Evolutionary conservation across 2,329 filamentous ascomycete genomes (phyloP).

Genomic region (Alternaria brassicae): DNA sequence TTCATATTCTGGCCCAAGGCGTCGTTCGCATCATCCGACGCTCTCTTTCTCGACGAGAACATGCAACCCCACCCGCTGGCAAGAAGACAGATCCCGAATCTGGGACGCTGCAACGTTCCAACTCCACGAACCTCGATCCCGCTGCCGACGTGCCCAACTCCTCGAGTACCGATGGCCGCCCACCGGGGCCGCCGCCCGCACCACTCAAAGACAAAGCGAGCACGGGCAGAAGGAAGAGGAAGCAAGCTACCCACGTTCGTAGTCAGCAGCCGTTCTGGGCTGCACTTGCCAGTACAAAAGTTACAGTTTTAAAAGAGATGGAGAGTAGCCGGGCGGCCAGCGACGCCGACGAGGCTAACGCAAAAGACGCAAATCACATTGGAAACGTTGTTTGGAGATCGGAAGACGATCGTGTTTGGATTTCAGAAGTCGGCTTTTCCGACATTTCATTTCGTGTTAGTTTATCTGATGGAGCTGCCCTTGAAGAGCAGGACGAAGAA

Average conservation of each 20-base stretch:
- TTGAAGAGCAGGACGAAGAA: constrained; percentile 48
- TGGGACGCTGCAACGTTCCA: constrained; percentile 49
- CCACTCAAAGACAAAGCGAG: constrained; percentile 64
- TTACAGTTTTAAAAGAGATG: constrained; percentile 86
- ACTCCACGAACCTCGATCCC: constrained; percentile 47
- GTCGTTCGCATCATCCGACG: constrained; percentile 71
- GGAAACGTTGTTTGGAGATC: constrained; percentile 75
- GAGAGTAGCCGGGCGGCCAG: constrained; percentile 76
- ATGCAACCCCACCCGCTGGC: constrained; percentile 43
- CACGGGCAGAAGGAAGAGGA: constrained; percentile 82
- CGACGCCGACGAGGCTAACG: constrained; percentile 76
- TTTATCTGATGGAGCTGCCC: constrained; percentile 61
- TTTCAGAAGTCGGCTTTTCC: constrained; percentile 78
- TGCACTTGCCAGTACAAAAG: constrained; percentile 92
- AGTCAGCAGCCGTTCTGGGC: constrained; percentile 94
- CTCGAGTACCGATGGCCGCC: constrained; percentile 57
- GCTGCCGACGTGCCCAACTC: constrained; percentile 60
- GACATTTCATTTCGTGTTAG: constrained; percentile 80
- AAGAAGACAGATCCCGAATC: constrained; percentile 67
- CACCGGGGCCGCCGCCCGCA: constrained; percentile 59
- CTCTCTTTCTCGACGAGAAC: constrained; percentile 49
- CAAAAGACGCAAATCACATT: constrained; percentile 78
- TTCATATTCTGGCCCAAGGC: constrained; percentile 78
- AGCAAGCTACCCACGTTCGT: constrained; percentile 88
- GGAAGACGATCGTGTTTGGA: constrained; percentile 77